Evolutionary conservation across 345 rosid species (phyloP), one percentile per base, ranked within the genome.

Genomic region (Eucalyptus melliodora): DNA sequence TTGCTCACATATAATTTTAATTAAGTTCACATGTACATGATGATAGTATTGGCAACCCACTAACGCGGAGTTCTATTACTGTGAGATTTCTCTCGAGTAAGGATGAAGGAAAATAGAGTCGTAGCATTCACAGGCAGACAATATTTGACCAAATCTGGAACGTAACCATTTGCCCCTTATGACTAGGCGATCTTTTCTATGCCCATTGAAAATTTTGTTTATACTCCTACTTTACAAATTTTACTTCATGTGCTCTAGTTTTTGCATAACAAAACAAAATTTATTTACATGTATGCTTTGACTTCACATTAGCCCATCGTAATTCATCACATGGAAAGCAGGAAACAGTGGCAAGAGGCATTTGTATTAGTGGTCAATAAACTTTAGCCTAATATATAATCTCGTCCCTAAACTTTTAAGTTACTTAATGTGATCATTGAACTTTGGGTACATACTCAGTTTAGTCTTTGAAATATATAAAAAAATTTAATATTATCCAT

Each of bases 321-420:
- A 69, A 40, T 17, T 69, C 11, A 34, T 34, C 81, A 17, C 81
- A 69, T 34, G 81, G 12, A 69, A 69, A 69, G 24, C 8, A 69
- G 21, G 42, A 69, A 69, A 69, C 7, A 17, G 40, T 69, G 81
- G 81, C 30, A 27, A 26, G 67, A 60, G 67, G 67, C 67, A 60
- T 53, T 0, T 19, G 24, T 19, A 53, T 53, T 53, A 53, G 14
- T 56, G 27, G 0, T 56, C 13, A 0, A 9, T 56, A 24, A 56
- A 56, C 6, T 56, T 56, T 23, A 56, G 62, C 30, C 27, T 23
- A 56, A 56, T 56, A 23, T 56, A 23, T 56, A 56, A 56, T 56
- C 12, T 24, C 0, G 3, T 56, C 13, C n/a, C 4, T 24, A 1
- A 56, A 56, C 30, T 23, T 23, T 56, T 56, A 56, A 24, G 5